Evolutionary conservation across 164 flowering plant species (phyloP).

Genomic region (Platanus orientalis): DNA sequence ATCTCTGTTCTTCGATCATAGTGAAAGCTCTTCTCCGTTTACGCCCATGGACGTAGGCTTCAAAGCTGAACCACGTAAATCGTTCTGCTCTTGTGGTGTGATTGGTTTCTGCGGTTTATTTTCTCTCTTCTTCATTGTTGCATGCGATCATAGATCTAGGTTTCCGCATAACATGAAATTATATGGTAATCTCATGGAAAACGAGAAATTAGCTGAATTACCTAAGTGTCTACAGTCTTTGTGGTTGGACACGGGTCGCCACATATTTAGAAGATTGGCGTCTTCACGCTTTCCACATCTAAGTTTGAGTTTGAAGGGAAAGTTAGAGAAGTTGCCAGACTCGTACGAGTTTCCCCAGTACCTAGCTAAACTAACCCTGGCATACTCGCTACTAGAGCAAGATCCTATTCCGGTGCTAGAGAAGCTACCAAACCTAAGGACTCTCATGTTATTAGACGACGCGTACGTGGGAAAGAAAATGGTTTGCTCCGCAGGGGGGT

Average conservation of each 20-base stretch:
- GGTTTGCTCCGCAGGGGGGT: constrained; percentile 20
- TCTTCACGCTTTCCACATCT: constrained; percentile 6
- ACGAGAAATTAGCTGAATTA: neutral
- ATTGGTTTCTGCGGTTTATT: too few relatives aligned
- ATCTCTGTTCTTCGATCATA: too few relatives aligned
- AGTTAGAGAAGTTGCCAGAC: constrained; percentile 9
- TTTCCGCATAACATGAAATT: too few relatives aligned
- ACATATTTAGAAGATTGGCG: neutral
- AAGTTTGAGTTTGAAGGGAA: constrained; percentile 12
- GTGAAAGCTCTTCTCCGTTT: too few relatives aligned
- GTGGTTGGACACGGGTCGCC: neutral
- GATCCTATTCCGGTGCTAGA: constrained; percentile 21
- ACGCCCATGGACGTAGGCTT: too few relatives aligned
- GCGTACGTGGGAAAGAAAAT: constrained; percentile 15
- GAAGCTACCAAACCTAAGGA: constrained; percentile 15
- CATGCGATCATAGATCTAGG: too few relatives aligned
- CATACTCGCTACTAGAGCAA: neutral
- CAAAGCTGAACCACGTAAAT: too few relatives aligned
- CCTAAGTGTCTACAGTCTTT: neutral
- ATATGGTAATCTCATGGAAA: constrained; percentile 8
- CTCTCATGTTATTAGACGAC: neutral
- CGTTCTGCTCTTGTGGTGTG: too few relatives aligned
- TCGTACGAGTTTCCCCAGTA: constrained; percentile 11
- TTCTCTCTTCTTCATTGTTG: too few relatives aligned
- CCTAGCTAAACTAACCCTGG: constrained; percentile 12